A percentile compares a stretch with the other conserved stretches of the same genome.
Conservation (phyloP, 1,284 basidiomycete genomes). For the Sporisorium exsertum region DNA sequence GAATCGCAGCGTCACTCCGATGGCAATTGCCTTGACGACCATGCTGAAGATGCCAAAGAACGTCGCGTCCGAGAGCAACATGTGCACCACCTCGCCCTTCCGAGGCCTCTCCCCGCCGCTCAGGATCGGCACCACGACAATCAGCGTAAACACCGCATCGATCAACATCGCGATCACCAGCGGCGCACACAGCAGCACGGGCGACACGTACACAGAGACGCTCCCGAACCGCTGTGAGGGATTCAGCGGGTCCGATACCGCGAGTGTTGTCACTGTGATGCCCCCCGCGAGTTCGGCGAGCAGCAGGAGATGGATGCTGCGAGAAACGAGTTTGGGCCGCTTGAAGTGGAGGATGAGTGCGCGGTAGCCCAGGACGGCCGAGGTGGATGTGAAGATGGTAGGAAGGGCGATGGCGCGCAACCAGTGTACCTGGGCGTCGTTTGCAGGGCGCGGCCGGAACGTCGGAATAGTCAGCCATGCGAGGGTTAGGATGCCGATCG, state of each 20-base stretch:
- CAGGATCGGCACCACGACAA: constrained; percentile 27
- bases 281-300: constrained; percentile 5
- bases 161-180: constrained; percentile 19
- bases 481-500: constrained; percentile 8
- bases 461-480: constrained; percentile 14
- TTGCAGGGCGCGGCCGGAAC: neutral
- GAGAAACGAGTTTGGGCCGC: constrained; percentile 5
- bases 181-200: constrained; percentile 18
- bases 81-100: constrained; percentile 23
- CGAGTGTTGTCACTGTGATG: constrained; percentile 1
- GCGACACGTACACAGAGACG: constrained; percentile 2
- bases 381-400: constrained; percentile 30
- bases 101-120: neutral
- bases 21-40: constrained; percentile 14
- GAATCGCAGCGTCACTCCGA: constrained; percentile 3
- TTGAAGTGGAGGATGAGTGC: constrained; percentile 30
- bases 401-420: constrained; percentile 10
- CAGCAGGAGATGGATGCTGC: constrained; percentile 13
- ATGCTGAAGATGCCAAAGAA: constrained; percentile 33
- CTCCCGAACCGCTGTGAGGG: neutral
- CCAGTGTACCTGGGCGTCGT: neutral
- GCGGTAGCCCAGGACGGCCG: constrained; percentile 28
- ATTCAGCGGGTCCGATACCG: neutral
- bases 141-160: constrained; percentile 21
- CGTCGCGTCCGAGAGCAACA: constrained; percentile 26